phyloP scores from a whole-genome alignment of 305 asterid genomes.

The Nicotiana rustica region DNA sequence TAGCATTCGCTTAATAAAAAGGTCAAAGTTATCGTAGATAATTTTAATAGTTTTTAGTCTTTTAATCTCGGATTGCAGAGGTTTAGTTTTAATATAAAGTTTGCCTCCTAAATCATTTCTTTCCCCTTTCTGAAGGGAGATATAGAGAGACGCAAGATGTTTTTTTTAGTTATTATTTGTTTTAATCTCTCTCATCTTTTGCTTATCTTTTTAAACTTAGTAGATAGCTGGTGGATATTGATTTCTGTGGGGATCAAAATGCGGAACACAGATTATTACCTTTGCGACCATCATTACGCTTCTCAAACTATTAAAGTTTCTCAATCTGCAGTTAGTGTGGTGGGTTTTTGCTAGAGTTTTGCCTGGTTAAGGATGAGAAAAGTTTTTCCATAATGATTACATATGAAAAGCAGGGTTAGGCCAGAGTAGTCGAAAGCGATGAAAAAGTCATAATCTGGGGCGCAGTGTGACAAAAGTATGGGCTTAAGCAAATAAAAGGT shows the following conservation, averaged over 20 bases:
- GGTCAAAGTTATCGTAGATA: neutral
- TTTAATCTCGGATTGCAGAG: slow-evolving; percentile 26
- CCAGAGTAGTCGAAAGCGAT: too few species aligned
- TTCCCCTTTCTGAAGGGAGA: neutral
- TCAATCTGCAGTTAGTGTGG: too few species aligned
- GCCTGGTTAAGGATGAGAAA: too few species aligned
- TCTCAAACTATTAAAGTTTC: too few species aligned
- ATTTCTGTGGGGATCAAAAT: neutral
- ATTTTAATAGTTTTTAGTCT: neutral
- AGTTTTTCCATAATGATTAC: too few species aligned
- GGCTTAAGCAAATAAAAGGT: too few species aligned
- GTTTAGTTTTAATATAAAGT: neutral
- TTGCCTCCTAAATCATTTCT: slow-evolving; percentile 2
- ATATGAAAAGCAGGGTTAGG: too few species aligned
- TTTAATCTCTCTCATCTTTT: neutral
- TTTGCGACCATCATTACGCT: neutral
- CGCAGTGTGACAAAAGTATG: too few species aligned
- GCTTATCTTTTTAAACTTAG: neutral
- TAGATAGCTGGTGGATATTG: neutral
- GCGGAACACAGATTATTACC: neutral
- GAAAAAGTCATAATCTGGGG: too few species aligned
- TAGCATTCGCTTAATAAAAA: neutral
- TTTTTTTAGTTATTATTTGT: neutral
- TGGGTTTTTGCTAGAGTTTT: too few species aligned
- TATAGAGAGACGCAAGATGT: neutral